A percentile compares a stretch with the other conserved stretches of the same genome.
Evolutionary conservation across 106 monocot genomes (phyloP).

Genomic region (Acorus calamus): DNA sequence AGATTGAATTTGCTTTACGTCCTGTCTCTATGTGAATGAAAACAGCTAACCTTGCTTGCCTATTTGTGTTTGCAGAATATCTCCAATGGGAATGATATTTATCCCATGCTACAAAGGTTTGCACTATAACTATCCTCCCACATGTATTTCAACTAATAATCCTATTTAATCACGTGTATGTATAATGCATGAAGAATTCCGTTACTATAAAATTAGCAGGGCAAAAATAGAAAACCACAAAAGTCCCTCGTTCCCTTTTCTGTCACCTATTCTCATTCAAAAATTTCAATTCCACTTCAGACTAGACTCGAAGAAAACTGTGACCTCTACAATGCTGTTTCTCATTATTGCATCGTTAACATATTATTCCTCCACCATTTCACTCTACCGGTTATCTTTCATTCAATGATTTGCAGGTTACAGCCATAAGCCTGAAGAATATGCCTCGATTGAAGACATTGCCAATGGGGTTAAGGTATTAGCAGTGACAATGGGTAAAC

Average conservation of each 20-base stretch:
- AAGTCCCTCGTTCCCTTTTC: neutral
- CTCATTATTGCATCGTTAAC: no score
- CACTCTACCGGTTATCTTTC: neutral
- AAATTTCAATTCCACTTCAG: no score
- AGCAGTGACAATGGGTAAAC: slow-evolving; percentile 63
- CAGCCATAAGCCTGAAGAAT: slow-evolving; percentile 94
- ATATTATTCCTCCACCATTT: neutral
- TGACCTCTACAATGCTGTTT: no score
- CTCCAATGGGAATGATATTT: slow-evolving; percentile 95
- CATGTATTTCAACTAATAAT: no score
- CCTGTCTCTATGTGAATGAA: neutral
- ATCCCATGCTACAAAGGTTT: slow-evolving; percentile 96
- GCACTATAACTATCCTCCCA: neutral
- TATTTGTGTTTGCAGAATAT: slow-evolving; percentile 50
- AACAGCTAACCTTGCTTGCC: neutral
- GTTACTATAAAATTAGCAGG: neutral
- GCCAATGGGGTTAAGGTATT: slow-evolving; percentile 77
- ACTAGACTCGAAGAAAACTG: no score
- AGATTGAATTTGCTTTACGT: no score
- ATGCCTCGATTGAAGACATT: slow-evolving; percentile 60
- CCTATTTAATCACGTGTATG: no score
- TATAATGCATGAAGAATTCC: neutral
- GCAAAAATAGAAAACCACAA: no score
- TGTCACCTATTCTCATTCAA: neutral
- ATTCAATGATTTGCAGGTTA: slow-evolving; percentile 45